Percentiles rank a stretch among this genome's conserved stretches.
Conservation (phyloP, 2,329 filamentous ascomycete species). For the Ophiocordyceps camponoti-saundersi region DNA sequence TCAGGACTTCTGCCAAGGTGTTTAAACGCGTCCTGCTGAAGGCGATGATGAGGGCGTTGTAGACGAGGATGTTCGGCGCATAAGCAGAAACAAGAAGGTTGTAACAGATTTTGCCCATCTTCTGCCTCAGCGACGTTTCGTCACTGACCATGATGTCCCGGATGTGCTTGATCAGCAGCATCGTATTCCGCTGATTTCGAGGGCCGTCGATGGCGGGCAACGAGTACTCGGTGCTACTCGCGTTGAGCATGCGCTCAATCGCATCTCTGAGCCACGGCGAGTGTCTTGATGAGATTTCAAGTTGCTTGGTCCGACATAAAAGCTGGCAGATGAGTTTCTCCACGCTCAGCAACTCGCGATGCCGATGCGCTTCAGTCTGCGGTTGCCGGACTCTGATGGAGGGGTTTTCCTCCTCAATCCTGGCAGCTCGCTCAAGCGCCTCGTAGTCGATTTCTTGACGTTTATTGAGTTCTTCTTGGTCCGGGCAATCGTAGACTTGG, state of each 20-base stretch:
- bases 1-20: conserved; percentile 32
- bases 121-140: conserved; percentile 13
- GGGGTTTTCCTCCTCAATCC: conserved; percentile 11
- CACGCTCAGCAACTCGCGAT: conserved; percentile 10
- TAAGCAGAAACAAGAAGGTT: conserved; percentile 47
- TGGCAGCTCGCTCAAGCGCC: conserved; percentile 11
- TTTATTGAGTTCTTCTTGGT: conserved; percentile 6
- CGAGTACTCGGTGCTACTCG: conserved; percentile 6
- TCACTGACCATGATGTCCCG: conserved; percentile 11
- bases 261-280: conserved; percentile 1
- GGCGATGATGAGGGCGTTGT: conserved; percentile 53
- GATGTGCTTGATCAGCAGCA: conserved; percentile 12
- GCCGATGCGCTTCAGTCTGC: conserved; percentile 10
- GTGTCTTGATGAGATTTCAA: conserved; percentile 1
- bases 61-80: conserved; percentile 50
- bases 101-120: conserved; percentile 32
- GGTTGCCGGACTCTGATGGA: conserved; percentile 7
- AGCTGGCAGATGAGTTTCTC: conserved; percentile 13
- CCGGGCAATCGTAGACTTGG: conserved; percentile 12
- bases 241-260: too few species aligned
- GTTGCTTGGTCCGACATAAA: conserved; percentile 8
- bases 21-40: conserved; percentile 36
- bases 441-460: conserved; percentile 12
- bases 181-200: conserved; percentile 9
- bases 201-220: conserved; percentile 12